A percentile compares a stretch with the other conserved stretches of the same genome.
Evolutionary conservation across 1,284 basidiomycete genomes (phyloP).

Genomic region (Meira miltonrushii): DNA sequence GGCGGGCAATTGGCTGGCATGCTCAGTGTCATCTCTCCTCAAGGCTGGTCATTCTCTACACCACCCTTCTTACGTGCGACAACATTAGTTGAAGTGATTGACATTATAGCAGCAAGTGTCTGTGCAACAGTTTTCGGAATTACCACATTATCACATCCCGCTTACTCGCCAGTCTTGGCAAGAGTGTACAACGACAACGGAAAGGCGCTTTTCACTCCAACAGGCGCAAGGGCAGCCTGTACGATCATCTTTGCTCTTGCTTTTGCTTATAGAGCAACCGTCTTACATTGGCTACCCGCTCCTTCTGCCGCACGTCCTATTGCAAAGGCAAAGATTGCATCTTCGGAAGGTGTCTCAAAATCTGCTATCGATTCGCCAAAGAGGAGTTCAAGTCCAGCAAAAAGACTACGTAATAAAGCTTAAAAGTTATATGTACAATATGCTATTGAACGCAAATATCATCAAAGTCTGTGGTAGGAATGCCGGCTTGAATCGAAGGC

Average conservation of each 20-base stretch:
- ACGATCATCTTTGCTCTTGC: constrained; percentile 30
- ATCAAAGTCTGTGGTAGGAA: too few relatives aligned
- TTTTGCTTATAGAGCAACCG: constrained; percentile 28
- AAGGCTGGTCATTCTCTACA: constrained; percentile 31
- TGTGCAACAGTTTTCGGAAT: constrained; percentile 26
- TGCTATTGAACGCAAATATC: too few relatives aligned
- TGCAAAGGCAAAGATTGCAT: too few relatives aligned
- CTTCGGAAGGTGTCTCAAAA: too few relatives aligned
- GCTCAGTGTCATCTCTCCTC: constrained; percentile 34
- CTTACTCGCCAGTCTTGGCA: constrained; percentile 14
- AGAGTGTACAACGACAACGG: background rate
- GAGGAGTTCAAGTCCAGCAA: too few relatives aligned
- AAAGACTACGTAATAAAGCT: too few relatives aligned
- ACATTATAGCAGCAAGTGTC: constrained; percentile 30
- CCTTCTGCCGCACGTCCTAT: too few relatives aligned
- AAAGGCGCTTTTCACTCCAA: constrained; percentile 17
- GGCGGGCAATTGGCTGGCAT: constrained; percentile 39
- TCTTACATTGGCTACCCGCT: constrained; percentile 23
- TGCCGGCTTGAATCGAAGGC: too few relatives aligned
- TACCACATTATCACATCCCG: constrained; percentile 24
- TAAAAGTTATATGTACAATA: too few relatives aligned
- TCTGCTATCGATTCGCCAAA: too few relatives aligned
- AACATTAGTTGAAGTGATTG: constrained; percentile 25
- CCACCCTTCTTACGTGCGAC: constrained; percentile 31
- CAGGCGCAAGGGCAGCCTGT: constrained; percentile 28